phyloP scores from a whole-genome alignment of 2,329 filamentous ascomycete species.

The Rhynchosporium secalis region DNA sequence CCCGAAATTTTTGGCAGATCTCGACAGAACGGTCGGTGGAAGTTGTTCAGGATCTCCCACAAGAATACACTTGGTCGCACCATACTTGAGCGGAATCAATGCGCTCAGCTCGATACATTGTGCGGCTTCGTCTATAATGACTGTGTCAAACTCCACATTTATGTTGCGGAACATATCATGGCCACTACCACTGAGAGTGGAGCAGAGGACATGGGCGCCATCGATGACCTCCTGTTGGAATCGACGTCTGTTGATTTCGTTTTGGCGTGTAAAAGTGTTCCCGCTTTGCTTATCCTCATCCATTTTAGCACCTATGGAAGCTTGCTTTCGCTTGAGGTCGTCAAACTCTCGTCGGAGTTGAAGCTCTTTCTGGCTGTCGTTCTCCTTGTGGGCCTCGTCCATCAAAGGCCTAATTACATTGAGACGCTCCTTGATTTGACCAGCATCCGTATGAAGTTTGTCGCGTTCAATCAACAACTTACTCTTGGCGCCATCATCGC shows the following conservation, averaged over 20 bases:
- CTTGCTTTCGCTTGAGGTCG: constrained; percentile 73
- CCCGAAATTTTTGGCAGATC: constrained; percentile 86
- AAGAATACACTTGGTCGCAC: constrained; percentile 92
- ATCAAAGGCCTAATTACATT: constrained; percentile 69
- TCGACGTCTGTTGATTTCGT: constrained; percentile 78
- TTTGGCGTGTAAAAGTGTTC: constrained; percentile 77
- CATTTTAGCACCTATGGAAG: constrained; percentile 75
- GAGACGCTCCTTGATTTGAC: constrained; percentile 74
- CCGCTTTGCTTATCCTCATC: constrained; percentile 86
- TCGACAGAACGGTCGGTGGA: constrained; percentile 92
- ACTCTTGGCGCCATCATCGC: constrained; percentile 59
- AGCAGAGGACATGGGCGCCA: constrained; percentile 87
- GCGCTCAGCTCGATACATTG: constrained; percentile 98
- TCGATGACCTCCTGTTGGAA: constrained; percentile 91
- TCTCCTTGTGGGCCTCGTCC: constrained; percentile 62
- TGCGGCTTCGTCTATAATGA: constrained; percentile 96
- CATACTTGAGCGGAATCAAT: constrained; percentile 95
- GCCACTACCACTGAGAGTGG: constrained; percentile 90
- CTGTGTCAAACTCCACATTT: constrained; percentile 96
- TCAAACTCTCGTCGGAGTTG: constrained; percentile 76
- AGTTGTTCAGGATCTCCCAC: constrained; percentile 98
- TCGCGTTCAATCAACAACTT: constrained; percentile 51
- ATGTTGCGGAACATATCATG: constrained; percentile 97
- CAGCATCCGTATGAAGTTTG: constrained; percentile 62
- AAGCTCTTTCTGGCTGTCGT: constrained; percentile 49